phyloP scores from a whole-genome alignment of 768 basidiomycete species.

The Udeniomyces megalosporus region DNA sequence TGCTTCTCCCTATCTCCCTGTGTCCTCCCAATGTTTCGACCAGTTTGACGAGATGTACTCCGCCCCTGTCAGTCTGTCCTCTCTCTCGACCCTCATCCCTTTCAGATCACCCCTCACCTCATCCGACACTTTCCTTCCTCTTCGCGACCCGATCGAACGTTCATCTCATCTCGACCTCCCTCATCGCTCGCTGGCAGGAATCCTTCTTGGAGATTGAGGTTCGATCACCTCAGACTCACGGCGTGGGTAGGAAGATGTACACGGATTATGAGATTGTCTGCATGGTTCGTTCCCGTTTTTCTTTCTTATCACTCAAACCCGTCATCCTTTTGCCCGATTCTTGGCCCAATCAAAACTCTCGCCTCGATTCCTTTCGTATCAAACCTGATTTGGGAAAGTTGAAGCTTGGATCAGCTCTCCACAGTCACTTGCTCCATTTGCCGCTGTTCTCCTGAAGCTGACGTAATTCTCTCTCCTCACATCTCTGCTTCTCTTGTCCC shows the following conservation, averaged over 20 bases:
- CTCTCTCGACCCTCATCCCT: conserved; percentile 38
- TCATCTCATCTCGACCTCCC: not conserved
- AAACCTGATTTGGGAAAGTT: no score
- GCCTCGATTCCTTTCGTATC: no score
- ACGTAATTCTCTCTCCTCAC: not conserved
- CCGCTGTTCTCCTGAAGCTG: not conserved
- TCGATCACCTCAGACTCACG: conserved; percentile 89
- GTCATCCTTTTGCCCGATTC: no score
- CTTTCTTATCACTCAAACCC: no score
- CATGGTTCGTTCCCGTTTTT: conserved; percentile 43
- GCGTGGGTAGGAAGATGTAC: conserved; percentile 96
- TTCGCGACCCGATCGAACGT: not conserved
- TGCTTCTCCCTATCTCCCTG: not conserved
- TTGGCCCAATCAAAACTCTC: no score
- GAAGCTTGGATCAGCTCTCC: no score
- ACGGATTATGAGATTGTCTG: conserved; percentile 98
- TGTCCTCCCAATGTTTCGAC: not conserved
- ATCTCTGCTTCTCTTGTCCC: not conserved
- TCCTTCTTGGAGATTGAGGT: conserved; percentile 93
- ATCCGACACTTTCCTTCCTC: not conserved
- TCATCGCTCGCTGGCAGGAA: not conserved
- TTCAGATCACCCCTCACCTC: not conserved
- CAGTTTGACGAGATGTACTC: conserved; percentile 90
- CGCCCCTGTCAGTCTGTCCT: conserved; percentile 38
- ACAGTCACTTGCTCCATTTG: not conserved